These are phyloP conservation scores for Chara braunii DNA, from an alignment of 139 green algal genomes.

Conservation along the genomic window DNA sequence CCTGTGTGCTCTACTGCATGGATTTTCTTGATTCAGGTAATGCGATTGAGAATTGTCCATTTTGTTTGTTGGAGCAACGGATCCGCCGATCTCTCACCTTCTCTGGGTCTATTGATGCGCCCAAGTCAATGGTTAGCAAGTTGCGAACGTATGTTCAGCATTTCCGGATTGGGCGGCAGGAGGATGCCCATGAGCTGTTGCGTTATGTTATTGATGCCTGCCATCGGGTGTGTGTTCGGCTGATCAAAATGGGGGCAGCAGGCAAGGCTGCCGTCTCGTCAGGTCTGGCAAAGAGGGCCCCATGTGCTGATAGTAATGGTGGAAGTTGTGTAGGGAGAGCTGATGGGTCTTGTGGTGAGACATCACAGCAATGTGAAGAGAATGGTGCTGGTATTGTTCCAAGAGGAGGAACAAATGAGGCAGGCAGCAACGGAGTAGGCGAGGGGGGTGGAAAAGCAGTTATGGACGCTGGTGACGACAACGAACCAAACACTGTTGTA, in stretches of 20 bases:
- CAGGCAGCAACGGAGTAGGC: neutral
- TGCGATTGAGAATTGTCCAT: slow-evolving; percentile 30
- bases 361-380: too few relatives aligned
- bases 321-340: too few relatives aligned
- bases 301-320: too few relatives aligned
- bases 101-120: slow-evolving; percentile 22
- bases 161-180: slow-evolving; percentile 45
- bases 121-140: neutral
- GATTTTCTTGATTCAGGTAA: too few relatives aligned
- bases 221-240: slow-evolving; percentile 25
- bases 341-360: too few relatives aligned
- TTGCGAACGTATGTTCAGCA: slow-evolving; percentile 10
- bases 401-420: slow-evolving; percentile 5
- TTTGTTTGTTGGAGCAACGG: slow-evolving; percentile 29
- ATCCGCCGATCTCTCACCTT: slow-evolving; percentile 18
- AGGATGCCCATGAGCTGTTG: slow-evolving; percentile 61
- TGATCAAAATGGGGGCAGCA: too few relatives aligned
- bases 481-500: slow-evolving; percentile 27
- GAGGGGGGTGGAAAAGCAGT: slow-evolving; percentile 4
- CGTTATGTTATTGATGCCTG: slow-evolving; percentile 46
- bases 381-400: too few relatives aligned
- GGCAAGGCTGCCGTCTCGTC: too few relatives aligned
- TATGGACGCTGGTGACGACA: neutral
- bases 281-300: too few relatives aligned
- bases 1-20: too few relatives aligned